A percentile compares a stretch with the other conserved stretches of the same genome.
Conservation (phyloP, 2,329 filamentous ascomycete species). For the Ceratocystiopsis minuta region DNA sequence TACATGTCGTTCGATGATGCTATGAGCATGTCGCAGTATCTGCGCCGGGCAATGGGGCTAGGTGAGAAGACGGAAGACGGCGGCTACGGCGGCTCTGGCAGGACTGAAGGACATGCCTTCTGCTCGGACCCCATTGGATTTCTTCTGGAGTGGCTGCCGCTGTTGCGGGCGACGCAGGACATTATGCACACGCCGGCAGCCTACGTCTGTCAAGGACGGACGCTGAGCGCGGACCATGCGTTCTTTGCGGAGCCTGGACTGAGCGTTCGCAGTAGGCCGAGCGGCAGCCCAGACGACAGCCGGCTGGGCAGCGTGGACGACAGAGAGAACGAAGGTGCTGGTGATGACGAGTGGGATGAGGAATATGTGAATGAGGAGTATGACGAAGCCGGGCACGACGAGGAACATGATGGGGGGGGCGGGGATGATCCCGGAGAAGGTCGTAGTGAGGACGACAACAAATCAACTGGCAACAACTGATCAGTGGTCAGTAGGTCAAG, state of each 20-base stretch:
- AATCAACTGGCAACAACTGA: no score
- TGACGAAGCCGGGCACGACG: no score
- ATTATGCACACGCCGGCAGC: conserved; percentile 41
- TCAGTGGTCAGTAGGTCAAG: no score
- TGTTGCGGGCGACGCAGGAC: conserved; percentile 36
- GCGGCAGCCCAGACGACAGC: no score
- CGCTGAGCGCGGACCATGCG: conserved; percentile 25
- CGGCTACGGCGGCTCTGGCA: background rate
- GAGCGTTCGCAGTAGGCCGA: no score
- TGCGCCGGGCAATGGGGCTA: conserved; percentile 14
- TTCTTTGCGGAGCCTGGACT: conserved; percentile 25
- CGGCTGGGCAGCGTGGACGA: no score
- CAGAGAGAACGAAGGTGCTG: no score
- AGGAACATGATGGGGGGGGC: no score
- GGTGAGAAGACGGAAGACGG: conserved; percentile 2
- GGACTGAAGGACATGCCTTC: conserved; percentile 2
- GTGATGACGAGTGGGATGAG: no score
- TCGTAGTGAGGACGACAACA: no score
- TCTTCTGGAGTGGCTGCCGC: conserved; percentile 37
- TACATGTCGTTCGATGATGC: conserved; percentile 38
- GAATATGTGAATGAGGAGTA: no score
- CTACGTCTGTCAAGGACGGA: conserved; percentile 32
- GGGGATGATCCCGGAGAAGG: no score
- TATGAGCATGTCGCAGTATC: conserved; percentile 13
- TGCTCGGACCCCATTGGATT: conserved; percentile 24